Evolutionary conservation across 2,329 filamentous ascomycete species (phyloP).

Genomic region (Stachybotrys chartarum): DNA sequence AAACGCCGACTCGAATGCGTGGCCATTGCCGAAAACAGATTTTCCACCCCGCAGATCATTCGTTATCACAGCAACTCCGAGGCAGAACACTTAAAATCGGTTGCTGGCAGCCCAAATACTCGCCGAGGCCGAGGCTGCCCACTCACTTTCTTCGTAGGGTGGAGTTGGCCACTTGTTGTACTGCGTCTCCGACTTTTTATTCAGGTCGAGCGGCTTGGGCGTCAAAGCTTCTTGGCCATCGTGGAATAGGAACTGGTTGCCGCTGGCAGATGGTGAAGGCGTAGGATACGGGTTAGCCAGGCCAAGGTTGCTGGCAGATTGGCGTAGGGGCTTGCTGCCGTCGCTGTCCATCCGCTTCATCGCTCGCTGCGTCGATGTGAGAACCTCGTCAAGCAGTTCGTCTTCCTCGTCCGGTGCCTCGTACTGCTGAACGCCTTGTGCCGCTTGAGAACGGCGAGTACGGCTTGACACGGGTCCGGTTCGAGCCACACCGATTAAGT

Average conservation of each 20-base stretch:
- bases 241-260: slow-evolving; percentile 69
- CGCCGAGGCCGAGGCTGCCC: slow-evolving; percentile 75
- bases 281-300: slow-evolving; percentile 57
- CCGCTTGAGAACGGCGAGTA: slow-evolving; percentile 69
- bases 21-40: slow-evolving; percentile 15
- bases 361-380: slow-evolving; percentile 69
- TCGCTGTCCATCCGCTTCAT: slow-evolving; percentile 61
- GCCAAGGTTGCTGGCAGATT: slow-evolving; percentile 57
- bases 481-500: slow-evolving; percentile 49
- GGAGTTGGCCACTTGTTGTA: slow-evolving; percentile 83
- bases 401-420: slow-evolving; percentile 96
- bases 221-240: slow-evolving; percentile 54
- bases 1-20: slow-evolving; percentile 20
- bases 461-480: slow-evolving; percentile 66
- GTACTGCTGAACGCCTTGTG: slow-evolving; percentile 72
- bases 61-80: background rate
- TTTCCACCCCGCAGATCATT: slow-evolving; percentile 15
- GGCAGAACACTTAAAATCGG: slow-evolving; percentile 39
- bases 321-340: slow-evolving; percentile 37
- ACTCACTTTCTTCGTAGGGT: slow-evolving; percentile 89
- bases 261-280: slow-evolving; percentile 72
- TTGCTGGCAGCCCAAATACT: slow-evolving; percentile 72
- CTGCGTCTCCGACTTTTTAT: slow-evolving; percentile 45
- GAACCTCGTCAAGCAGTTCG: slow-evolving; percentile 83
- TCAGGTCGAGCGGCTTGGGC: slow-evolving; percentile 65